phyloP scores from a whole-genome alignment of 805 yeast genomes.

The Kodamaea hsintzibuensis region DNA sequence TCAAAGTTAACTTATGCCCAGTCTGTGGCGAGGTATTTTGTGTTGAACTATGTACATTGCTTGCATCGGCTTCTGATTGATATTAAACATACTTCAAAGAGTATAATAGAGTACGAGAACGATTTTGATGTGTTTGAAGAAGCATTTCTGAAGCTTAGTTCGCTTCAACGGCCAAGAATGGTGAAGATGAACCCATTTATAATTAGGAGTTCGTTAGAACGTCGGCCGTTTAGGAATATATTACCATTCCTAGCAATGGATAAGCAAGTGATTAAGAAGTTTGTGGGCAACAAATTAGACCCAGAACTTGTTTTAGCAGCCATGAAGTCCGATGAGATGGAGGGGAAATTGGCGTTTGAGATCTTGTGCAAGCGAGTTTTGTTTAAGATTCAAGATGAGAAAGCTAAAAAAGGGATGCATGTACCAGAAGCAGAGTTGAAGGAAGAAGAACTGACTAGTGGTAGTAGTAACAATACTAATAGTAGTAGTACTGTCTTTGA shows the following conservation, averaged over 20 bases:
- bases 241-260: slow-evolving; percentile 13
- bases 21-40: slow-evolving; percentile 14
- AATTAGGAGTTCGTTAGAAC: slow-evolving; percentile 10
- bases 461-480: no score
- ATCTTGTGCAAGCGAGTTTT: slow-evolving; percentile 15
- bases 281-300: slow-evolving; percentile 4
- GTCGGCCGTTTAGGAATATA: slow-evolving; percentile 8
- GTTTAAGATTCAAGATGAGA: slow-evolving; percentile 14
- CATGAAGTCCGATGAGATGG: slow-evolving; percentile 15
- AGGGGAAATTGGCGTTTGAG: slow-evolving; percentile 16
- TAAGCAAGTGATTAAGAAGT: slow-evolving; percentile 1
- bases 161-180: not conserved
- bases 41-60: slow-evolving; percentile 14
- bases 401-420: not conserved
- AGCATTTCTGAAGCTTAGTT: not conserved
- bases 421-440: not conserved
- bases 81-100: slow-evolving; percentile 9
- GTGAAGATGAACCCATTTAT: slow-evolving; percentile 13
- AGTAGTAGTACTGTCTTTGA: not conserved
- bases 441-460: not conserved
- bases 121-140: not conserved
- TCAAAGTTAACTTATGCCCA: slow-evolving; percentile 13
- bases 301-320: slow-evolving; percentile 9
- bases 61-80: slow-evolving; percentile 13
- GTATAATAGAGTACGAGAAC: slow-evolving; percentile 7